Conservation (phyloP, 192 early-diverging fungal species). For the Linnemannia elongata region DNA sequence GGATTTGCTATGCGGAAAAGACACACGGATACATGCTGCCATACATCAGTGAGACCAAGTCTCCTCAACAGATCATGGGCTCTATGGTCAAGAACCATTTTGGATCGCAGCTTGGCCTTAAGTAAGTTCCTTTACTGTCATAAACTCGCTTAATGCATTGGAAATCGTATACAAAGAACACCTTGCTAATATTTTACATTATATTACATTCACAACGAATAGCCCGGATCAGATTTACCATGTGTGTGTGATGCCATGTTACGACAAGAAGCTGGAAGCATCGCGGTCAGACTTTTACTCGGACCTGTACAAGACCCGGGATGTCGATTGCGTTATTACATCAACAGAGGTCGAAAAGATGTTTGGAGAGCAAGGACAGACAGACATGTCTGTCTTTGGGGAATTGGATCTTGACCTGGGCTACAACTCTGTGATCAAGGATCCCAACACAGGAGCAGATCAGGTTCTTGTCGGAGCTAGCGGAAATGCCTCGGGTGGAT, state of each 20-base stretch:
- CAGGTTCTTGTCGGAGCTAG: constrained; percentile 69
- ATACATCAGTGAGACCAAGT: constrained; percentile 89
- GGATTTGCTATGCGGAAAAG: constrained; percentile 99
- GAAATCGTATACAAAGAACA: background rate
- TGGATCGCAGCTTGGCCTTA: constrained; percentile 70
- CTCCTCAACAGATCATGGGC: constrained; percentile 99
- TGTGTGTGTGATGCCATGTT: constrained; percentile 97
- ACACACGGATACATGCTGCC: constrained; percentile 93
- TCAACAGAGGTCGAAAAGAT: constrained; percentile 94
- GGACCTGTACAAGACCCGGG: constrained; percentile 85
- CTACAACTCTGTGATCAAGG: constrained; percentile 58
- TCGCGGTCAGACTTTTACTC: constrained; percentile 92
- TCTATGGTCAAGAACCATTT: constrained; percentile 90
- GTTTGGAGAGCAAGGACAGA: constrained; percentile 75
- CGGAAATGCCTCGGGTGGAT: constrained; percentile 93
- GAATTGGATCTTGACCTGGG: constrained; percentile 56
- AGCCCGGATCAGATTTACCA: constrained; percentile 89
- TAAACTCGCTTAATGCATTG: background rate
- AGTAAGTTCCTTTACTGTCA: constrained; percentile 24
- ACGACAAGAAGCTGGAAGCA: constrained; percentile 99
- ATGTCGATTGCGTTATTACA: constrained; percentile 97
- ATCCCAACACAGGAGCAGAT: constrained; percentile 31
- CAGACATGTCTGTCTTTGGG: constrained; percentile 66
- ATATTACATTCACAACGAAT: background rate
- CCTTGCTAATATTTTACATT: background rate